These are phyloP conservation scores for Colletotrichum nymphaeae DNA, from an alignment of 2,329 filamentous ascomycete species.

Conservation along the genomic window DNA sequence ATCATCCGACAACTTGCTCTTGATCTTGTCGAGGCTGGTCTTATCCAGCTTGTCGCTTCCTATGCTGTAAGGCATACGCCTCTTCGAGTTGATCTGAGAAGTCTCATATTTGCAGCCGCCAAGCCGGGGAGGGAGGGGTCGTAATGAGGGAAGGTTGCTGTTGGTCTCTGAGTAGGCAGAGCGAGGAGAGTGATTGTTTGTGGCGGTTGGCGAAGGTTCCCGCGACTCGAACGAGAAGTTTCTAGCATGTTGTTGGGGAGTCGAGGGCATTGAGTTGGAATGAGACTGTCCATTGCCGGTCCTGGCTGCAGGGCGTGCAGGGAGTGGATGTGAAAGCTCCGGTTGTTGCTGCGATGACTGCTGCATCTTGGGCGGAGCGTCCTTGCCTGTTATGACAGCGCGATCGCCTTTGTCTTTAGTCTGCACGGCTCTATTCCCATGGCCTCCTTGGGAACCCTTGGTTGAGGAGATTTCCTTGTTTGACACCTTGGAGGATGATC, in stretches of 20 bases:
- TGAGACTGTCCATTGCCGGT: constrained; percentile 55
- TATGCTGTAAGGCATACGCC: constrained; percentile 91
- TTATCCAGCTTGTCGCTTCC: constrained; percentile 83
- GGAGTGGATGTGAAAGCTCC: constrained; percentile 42
- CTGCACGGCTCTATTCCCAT: constrained; percentile 73
- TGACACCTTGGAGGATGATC: constrained; percentile 70
- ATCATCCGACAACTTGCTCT: constrained; percentile 76
- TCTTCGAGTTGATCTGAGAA: constrained; percentile 80
- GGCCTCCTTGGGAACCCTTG: constrained; percentile 64
- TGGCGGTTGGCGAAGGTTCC: constrained; percentile 81
- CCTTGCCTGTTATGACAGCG: constrained; percentile 70
- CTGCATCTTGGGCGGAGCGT: constrained; percentile 62
- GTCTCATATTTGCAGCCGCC: constrained; percentile 90
- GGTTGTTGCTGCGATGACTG: constrained; percentile 50
- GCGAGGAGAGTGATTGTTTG: constrained; percentile 84
- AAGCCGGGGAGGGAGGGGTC: constrained; percentile 69
- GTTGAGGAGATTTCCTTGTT: constrained; percentile 60
- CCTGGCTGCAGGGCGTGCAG: constrained; percentile 39
- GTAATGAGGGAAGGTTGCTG: constrained; percentile 75
- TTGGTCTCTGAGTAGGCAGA: constrained; percentile 93
- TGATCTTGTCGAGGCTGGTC: constrained; percentile 76
- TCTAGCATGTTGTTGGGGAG: constrained; percentile 88
- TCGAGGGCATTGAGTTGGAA: constrained; percentile 93
- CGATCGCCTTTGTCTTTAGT: constrained; percentile 70
- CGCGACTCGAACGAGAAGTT: constrained; percentile 84